phyloP scores from a whole-genome alignment of 306 rosid genomes.

The Mimosa bimucronata region DNA sequence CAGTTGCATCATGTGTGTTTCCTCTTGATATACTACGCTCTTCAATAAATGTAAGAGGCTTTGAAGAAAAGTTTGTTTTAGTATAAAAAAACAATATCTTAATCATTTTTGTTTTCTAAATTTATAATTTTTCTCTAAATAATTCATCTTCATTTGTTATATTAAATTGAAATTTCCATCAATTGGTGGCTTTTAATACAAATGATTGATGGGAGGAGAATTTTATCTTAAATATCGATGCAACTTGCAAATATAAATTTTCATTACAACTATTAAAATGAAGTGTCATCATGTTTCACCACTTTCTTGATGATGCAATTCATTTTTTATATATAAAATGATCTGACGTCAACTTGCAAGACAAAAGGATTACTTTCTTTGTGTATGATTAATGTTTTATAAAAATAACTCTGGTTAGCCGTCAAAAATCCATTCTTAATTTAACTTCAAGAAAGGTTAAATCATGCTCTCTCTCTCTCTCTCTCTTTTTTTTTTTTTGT shows the following conservation, averaged over 20 bases:
- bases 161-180: too few species aligned
- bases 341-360: neutral
- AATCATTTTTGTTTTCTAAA: too few species aligned
- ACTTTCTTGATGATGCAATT: neutral
- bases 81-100: too few species aligned
- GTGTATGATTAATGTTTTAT: neutral
- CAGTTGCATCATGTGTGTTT: neutral
- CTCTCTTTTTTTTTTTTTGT: too few species aligned
- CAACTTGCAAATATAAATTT: neutral
- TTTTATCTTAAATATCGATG: neutral
- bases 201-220: neutral
- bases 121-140: too few species aligned
- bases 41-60: too few species aligned
- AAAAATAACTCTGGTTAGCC: neutral
- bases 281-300: neutral
- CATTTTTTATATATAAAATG: neutral
- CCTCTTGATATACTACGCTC: too few species aligned
- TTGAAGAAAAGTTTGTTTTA: too few species aligned
- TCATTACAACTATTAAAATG: neutral
- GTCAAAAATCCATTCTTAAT: conserved; percentile 1
- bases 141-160: too few species aligned
- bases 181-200: too few species aligned
- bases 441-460: conserved; percentile 23
- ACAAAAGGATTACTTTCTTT: neutral
- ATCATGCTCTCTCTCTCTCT: too few species aligned